Evolutionary conservation across 768 basidiomycete species (phyloP).

Genomic region (Russula sp.): DNA sequence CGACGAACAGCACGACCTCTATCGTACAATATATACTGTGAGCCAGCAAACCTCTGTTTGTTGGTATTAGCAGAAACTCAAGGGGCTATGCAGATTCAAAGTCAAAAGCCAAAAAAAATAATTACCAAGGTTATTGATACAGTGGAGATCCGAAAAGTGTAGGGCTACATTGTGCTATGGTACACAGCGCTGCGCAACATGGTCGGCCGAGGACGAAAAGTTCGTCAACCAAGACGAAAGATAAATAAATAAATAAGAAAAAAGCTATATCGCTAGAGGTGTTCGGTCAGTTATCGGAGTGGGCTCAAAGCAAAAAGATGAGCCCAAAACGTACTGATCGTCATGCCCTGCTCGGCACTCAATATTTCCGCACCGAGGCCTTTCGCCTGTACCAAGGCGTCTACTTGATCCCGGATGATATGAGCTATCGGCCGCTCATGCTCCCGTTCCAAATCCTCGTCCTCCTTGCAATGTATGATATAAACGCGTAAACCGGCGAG

Average conservation of each 20-base stretch:
- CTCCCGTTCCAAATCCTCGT: conserved; percentile 46
- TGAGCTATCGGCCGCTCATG: conserved; percentile 50
- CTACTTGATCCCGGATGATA: conserved; percentile 70
- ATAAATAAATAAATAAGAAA: not conserved
- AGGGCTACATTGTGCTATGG: conserved; percentile 37
- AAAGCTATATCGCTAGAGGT: conserved; percentile 10
- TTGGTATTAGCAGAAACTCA: not conserved
- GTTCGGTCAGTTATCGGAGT: not conserved
- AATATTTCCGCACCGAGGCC: conserved; percentile 68
- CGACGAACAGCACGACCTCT: not conserved
- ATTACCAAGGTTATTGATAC: conserved; percentile 13
- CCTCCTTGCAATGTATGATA: conserved; percentile 85
- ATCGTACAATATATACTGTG: not conserved
- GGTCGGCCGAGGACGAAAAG: not conserved
- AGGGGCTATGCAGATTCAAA: not conserved
- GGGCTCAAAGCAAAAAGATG: not conserved
- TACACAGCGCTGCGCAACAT: conserved; percentile 28
- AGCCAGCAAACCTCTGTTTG: not conserved
- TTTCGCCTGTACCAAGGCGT: conserved; percentile 50
- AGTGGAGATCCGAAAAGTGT: conserved; percentile 21
- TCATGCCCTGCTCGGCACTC: conserved; percentile 74
- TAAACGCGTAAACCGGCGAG: conserved; percentile 62
- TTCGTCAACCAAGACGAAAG: not conserved
- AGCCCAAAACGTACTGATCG: conserved; percentile 47
- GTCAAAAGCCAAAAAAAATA: not conserved